Percentiles rank a stretch among this genome's conserved stretches.
These are phyloP conservation scores for Amoeboaphelidium protococcarum DNA, from an alignment of 371 early-diverging fungal species.

Conservation along the genomic window DNA sequence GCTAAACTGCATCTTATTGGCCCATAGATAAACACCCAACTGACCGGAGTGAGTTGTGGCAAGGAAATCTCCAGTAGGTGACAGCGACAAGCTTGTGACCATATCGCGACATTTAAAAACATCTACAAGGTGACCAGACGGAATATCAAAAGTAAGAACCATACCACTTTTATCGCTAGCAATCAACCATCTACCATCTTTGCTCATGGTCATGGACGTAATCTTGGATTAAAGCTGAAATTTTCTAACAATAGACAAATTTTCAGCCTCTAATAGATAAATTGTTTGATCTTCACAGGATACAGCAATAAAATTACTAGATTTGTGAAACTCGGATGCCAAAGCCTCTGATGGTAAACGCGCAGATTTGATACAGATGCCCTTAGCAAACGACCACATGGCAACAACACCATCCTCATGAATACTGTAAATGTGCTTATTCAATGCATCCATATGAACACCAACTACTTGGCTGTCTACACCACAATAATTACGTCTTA, in stretches of 20 bases:
- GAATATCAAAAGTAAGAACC: constrained; percentile 81
- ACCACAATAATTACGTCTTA: too few species aligned
- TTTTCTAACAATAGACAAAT: constrained; percentile 46
- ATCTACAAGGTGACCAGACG: constrained; percentile 65
- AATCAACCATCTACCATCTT: constrained; percentile 77
- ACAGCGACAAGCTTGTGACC: constrained; percentile 54
- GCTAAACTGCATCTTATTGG: background rate
- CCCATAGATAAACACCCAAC: constrained; percentile 70
- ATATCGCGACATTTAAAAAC: constrained; percentile 34
- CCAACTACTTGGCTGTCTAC: too few species aligned
- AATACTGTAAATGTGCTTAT: constrained; percentile 1
- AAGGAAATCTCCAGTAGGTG: constrained; percentile 67
- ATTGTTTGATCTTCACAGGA: constrained; percentile 58
- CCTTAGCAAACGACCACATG: background rate
- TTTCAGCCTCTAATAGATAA: constrained; percentile 58
- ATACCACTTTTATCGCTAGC: constrained; percentile 54
- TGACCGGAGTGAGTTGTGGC: constrained; percentile 73
- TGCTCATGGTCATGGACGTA: constrained; percentile 57
- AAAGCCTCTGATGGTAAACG: background rate
- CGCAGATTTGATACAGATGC: background rate
- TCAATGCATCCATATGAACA: constrained; percentile 22
- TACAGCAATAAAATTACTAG: constrained; percentile 49
- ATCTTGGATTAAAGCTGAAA: constrained; percentile 65
- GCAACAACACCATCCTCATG: too few species aligned
- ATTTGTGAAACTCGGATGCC: constrained; percentile 23